These are phyloP conservation scores for Oryza glaberrima DNA, from an alignment of 176 grass and related monocot species.

Conservation along the genomic window DNA sequence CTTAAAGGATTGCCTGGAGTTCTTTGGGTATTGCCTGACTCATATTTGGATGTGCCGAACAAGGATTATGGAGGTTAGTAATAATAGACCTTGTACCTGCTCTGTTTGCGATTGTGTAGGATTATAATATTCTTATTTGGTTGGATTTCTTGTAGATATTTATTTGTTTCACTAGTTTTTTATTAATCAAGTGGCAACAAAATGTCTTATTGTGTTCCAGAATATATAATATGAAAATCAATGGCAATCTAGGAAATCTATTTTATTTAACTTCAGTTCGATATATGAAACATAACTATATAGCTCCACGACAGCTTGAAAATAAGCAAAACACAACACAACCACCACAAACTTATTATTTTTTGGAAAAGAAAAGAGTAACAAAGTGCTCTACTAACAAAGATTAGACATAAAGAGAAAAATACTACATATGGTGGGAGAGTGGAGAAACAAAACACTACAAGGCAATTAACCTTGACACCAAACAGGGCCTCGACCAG, in stretches of 20 bases:
- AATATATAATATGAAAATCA: neutral
- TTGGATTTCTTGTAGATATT: neutral
- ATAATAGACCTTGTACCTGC: neutral
- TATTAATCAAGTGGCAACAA: neutral
- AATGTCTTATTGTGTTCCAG: neutral
- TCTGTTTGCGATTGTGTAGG: neutral
- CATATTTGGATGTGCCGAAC: constrained; percentile 97
- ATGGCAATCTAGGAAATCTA: neutral
- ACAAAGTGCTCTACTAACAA: too few relatives aligned
- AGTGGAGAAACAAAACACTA: too few relatives aligned
- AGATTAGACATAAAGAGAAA: too few relatives aligned
- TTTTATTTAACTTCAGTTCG: neutral
- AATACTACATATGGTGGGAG: too few relatives aligned
- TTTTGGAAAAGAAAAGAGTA: too few relatives aligned
- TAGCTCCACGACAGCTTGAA: neutral
- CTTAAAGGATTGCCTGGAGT: constrained; percentile 87
- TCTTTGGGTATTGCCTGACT: constrained; percentile 99
- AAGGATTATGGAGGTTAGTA: constrained; percentile 95
- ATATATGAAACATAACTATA: neutral
- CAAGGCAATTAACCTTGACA: too few relatives aligned
- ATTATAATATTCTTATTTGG: constrained; percentile 3
- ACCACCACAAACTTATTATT: neutral
- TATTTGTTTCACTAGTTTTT: neutral
- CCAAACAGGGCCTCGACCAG: too few relatives aligned
- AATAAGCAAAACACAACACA: neutral